Percentiles rank a stretch among this genome's conserved stretches.
Conservation (phyloP, 495 filamentous ascomycete species). For the Aspergillus indologenus region DNA sequence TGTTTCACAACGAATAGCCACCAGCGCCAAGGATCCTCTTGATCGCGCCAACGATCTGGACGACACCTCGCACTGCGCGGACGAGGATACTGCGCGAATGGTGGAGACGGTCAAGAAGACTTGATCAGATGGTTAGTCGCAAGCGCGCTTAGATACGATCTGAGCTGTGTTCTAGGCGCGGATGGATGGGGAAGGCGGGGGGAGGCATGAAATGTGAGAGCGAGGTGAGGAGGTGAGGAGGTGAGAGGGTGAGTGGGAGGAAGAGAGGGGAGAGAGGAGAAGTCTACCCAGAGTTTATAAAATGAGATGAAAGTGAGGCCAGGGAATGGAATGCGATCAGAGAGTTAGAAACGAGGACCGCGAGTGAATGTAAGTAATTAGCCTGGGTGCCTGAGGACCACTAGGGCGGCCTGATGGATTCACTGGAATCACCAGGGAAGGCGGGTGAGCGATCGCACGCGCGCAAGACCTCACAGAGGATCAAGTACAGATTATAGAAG, state of each 20-base stretch:
- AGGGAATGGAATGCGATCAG: slow-evolving; percentile 18
- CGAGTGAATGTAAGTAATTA: neutral
- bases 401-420: slow-evolving; percentile 10
- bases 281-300: slow-evolving; percentile 12
- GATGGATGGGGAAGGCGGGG: slow-evolving; percentile 1
- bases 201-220: slow-evolving; percentile 7
- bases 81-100: slow-evolving; percentile 1
- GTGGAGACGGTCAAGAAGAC: slow-evolving; percentile 8
- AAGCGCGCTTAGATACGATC: slow-evolving; percentile 17
- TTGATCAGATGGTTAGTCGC: slow-evolving; percentile 22
- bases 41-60: slow-evolving; percentile 22
- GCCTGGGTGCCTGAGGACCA: slow-evolving; percentile 28
- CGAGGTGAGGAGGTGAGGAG: slow-evolving; percentile 9
- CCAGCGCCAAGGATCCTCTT: slow-evolving; percentile 18
- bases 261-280: slow-evolving; percentile 13
- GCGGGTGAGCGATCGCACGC: neutral
- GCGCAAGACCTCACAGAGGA: neutral
- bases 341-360: slow-evolving; percentile 5
- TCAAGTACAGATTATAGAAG: neutral
- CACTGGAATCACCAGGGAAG: neutral
- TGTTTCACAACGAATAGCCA: slow-evolving; percentile 28
- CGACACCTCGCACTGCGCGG: slow-evolving; percentile 10
- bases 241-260: slow-evolving; percentile 9
- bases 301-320: slow-evolving; percentile 8
- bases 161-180: slow-evolving; percentile 5